Evolutionary conservation across 1,284 basidiomycete genomes (phyloP).

Genomic region (Ustilago sp.): DNA sequence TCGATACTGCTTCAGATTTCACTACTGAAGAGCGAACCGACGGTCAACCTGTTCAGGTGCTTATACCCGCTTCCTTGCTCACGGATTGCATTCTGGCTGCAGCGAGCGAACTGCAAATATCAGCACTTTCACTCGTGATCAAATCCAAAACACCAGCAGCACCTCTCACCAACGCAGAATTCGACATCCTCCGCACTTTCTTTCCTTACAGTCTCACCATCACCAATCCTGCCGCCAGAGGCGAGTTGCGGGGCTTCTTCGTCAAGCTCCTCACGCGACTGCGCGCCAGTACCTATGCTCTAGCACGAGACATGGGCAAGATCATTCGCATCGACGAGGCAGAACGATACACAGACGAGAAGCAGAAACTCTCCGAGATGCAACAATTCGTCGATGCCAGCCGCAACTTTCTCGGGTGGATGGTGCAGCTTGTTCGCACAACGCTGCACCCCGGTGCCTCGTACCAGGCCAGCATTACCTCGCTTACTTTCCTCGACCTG

Average conservation of each 20-base stretch:
- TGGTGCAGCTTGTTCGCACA: constrained; percentile 35
- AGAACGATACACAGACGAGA: constrained; percentile 37
- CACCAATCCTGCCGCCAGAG: constrained; percentile 55
- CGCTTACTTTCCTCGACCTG: constrained; percentile 56
- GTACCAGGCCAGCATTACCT: constrained; percentile 57
- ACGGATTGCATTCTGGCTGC: constrained; percentile 51
- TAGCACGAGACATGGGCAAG: constrained; percentile 36
- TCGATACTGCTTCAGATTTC: constrained; percentile 35
- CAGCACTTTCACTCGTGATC: constrained; percentile 53
- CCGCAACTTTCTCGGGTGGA: constrained; percentile 40
- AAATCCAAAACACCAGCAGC: constrained; percentile 57
- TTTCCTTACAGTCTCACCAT: constrained; percentile 53
- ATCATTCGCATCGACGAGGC: constrained; percentile 43
- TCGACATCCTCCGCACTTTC: constrained; percentile 47
- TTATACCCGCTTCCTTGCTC: constrained; percentile 43
- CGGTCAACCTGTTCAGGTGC: constrained; percentile 24
- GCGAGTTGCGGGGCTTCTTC: constrained; percentile 57
- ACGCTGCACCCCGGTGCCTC: constrained; percentile 64
- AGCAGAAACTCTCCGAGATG: constrained; percentile 33
- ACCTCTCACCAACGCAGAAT: constrained; percentile 41
- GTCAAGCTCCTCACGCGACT: constrained; percentile 61
- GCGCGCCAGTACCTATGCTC: constrained; percentile 55
- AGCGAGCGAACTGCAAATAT: constrained; percentile 54
- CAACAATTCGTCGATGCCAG: constrained; percentile 28
- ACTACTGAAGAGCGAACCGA: constrained; percentile 17